These are phyloP conservation scores for Themeda triandra DNA, from an alignment of 176 grass and related monocot genomes.

Conservation along the genomic window DNA sequence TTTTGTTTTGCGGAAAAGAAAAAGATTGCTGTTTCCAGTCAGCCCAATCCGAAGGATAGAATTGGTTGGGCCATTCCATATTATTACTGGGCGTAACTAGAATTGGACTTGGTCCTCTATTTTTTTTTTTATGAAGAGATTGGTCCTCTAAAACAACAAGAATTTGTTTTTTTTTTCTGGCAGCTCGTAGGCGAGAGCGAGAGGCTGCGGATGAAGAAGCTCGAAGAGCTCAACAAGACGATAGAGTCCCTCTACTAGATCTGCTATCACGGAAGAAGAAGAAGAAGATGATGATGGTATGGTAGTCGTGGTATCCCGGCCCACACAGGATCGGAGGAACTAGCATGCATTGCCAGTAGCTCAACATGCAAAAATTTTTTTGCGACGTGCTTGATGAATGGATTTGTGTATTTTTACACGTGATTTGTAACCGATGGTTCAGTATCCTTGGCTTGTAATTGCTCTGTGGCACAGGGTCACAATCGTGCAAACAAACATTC, in stretches of 20 bases:
- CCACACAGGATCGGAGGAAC: neutral
- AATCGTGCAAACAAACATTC: neutral
- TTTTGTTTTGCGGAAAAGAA: neutral
- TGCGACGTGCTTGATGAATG: neutral
- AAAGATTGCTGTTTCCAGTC: neutral
- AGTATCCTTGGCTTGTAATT: neutral
- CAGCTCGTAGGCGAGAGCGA: conserved; percentile 43
- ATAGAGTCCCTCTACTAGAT: conserved; percentile 35
- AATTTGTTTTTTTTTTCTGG: neutral
- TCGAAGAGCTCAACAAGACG: conserved; percentile 45
- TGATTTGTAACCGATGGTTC: neutral
- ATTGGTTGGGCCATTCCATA: neutral
- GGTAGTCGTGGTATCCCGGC: neutral
- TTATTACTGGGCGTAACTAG: neutral
- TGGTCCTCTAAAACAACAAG: too few relatives aligned
- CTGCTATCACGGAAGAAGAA: neutral
- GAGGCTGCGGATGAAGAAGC: conserved; percentile 43
- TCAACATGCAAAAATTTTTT: neutral
- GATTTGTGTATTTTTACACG: neutral
- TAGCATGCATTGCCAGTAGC: neutral
- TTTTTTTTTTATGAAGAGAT: too few relatives aligned
- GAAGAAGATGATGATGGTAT: neutral
- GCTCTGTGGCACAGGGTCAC: neutral
- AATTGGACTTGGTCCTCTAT: too few relatives aligned
- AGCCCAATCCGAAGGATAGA: neutral